Evolutionary conservation across 371 early-diverging fungal species (phyloP).

Genomic region (Mortierella sp.): DNA sequence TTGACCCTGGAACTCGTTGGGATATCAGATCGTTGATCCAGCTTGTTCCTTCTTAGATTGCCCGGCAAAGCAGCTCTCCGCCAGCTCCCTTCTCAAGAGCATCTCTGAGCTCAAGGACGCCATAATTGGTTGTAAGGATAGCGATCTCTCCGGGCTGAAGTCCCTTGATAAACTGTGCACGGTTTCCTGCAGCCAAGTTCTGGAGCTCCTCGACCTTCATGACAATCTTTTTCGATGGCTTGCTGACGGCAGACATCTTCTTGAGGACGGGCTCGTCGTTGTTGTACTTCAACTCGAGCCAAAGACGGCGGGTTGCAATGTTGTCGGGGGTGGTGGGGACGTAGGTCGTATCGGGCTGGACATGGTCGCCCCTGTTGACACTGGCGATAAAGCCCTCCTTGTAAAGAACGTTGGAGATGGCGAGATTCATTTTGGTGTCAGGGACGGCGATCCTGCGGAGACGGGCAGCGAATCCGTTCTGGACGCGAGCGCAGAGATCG

Average conservation of each 20-base stretch:
- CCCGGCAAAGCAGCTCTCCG: conserved; percentile 91
- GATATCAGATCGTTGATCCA: not conserved
- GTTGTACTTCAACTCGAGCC: conserved; percentile 95
- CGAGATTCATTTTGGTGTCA: conserved; percentile 90
- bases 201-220: conserved; percentile 87
- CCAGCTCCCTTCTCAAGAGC: conserved; percentile 89
- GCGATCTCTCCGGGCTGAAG: conserved; percentile 93
- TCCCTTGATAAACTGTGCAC: conserved; percentile 83
- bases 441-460: conserved; percentile 90
- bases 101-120: conserved; percentile 93
- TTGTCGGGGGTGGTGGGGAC: conserved; percentile 88
- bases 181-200: conserved; percentile 76
- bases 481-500: conserved; percentile 93
- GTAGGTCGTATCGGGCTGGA: conserved; percentile 76
- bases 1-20: not conserved
- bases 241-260: conserved; percentile 81
- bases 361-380: conserved; percentile 84
- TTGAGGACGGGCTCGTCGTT: conserved; percentile 86
- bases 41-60: conserved; percentile 29
- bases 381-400: conserved; percentile 92
- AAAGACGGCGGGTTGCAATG: conserved; percentile 88
- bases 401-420: conserved; percentile 89
- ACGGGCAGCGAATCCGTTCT: conserved; percentile 90
- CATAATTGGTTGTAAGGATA: conserved; percentile 88
- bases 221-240: conserved; percentile 86